Percentiles rank a stretch among this genome's conserved stretches.
phyloP scores from a whole-genome alignment of 192 early-diverging fungal genomes.

The Endogone sp. region DNA sequence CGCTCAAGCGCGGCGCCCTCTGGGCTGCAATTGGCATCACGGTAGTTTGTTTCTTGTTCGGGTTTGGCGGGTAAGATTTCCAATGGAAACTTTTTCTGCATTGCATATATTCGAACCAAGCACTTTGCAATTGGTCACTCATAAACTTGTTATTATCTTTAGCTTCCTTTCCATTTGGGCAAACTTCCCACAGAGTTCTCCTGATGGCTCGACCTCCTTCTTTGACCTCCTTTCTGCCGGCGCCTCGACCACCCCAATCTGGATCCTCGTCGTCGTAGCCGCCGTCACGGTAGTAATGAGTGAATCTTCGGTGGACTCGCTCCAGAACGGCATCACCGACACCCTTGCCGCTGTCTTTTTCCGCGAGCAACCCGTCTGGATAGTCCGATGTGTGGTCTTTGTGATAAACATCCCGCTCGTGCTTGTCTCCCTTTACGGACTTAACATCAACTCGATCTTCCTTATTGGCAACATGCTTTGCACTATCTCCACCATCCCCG shows the following conservation, averaged over 20 bases:
- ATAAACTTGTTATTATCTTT: too few species aligned
- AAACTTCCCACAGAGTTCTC: constrained; percentile 37
- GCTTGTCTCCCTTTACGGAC: constrained; percentile 48
- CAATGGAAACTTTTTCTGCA: too few species aligned
- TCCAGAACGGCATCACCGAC: constrained; percentile 65
- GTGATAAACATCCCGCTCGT: constrained; percentile 37
- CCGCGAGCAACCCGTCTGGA: constrained; percentile 34
- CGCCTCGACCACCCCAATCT: constrained; percentile 32
- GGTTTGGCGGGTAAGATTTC: too few species aligned
- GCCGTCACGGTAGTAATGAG: constrained; percentile 59
- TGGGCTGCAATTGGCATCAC: constrained; percentile 53
- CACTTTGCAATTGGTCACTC: too few species aligned
- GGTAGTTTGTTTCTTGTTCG: constrained; percentile 49
- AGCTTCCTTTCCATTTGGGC: constrained; percentile 65
- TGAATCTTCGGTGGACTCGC: constrained; percentile 63
- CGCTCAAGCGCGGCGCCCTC: constrained; percentile 52
- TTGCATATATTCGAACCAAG: too few species aligned
- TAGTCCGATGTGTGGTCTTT: constrained; percentile 31
- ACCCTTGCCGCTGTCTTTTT: constrained; percentile 54
- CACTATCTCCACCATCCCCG: constrained; percentile 49
- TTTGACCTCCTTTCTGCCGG: constrained; percentile 59
- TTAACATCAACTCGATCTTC: constrained; percentile 57
- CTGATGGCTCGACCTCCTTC: constrained; percentile 55
- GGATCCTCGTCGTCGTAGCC: constrained; percentile 56
- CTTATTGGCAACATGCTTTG: constrained; percentile 60